Conservation (phyloP, 768 basidiomycete species). For the Lactifluus hygrophoroides region DNA sequence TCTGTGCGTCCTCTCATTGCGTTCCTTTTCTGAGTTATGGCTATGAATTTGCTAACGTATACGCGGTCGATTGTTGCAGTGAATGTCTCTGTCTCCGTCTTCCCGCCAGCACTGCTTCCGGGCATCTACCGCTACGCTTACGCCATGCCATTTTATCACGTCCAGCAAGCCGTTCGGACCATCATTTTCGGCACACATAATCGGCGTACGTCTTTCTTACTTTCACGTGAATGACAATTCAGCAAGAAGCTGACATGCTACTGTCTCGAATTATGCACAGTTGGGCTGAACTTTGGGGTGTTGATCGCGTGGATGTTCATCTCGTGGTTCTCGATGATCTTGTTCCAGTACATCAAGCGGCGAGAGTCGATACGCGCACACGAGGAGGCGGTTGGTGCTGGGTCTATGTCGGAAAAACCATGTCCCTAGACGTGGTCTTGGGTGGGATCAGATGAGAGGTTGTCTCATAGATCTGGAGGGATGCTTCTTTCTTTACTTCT, state of each 20-base stretch:
- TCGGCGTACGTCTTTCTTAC: slow-evolving; percentile 33
- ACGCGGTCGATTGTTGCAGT: slow-evolving; percentile 25
- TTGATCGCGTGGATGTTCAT: slow-evolving; percentile 47
- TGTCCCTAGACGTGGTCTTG: not conserved
- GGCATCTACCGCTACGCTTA: slow-evolving; percentile 57
- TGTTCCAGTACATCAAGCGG: slow-evolving; percentile 40
- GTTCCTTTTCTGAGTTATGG: not conserved
- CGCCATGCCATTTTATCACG: slow-evolving; percentile 64
- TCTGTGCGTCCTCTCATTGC: slow-evolving; percentile 32
- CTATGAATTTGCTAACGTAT: not conserved
- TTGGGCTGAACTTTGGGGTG: slow-evolving; percentile 55
- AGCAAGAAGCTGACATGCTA: not conserved
- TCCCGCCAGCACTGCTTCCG: slow-evolving; percentile 53
- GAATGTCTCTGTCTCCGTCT: slow-evolving; percentile 49
- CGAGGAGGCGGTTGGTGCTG: not conserved
- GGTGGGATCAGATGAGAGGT: not conserved
- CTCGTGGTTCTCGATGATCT: slow-evolving; percentile 44
- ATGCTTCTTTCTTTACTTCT: too few relatives aligned
- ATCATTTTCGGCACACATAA: slow-evolving; percentile 62
- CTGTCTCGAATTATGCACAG: slow-evolving; percentile 25
- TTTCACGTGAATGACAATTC: not conserved
- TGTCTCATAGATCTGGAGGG: too few relatives aligned
- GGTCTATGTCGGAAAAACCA: not conserved
- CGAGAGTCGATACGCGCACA: slow-evolving; percentile 2
- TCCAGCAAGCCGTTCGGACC: slow-evolving; percentile 49